Conservation (phyloP, 208 protist species). For the Lotmaria passim region DNA sequence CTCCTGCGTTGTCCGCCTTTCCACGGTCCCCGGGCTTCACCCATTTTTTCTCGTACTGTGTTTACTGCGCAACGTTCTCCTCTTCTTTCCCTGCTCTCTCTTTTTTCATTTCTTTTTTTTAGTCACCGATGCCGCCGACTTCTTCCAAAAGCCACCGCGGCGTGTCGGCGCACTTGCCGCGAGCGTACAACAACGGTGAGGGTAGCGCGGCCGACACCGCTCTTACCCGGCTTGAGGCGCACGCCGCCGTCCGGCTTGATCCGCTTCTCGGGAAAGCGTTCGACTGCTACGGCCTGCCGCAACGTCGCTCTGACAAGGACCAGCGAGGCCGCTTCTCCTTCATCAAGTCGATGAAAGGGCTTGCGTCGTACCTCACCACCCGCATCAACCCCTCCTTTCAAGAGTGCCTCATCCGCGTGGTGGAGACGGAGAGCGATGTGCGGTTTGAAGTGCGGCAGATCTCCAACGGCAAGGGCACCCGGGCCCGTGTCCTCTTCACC, state of each 20-base stretch:
- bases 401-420: conserved; percentile 49
- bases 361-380: conserved; percentile 49
- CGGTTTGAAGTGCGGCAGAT: conserved; percentile 44
- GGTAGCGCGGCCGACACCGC: neutral
- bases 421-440: conserved; percentile 40
- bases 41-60: too few species aligned
- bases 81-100: neutral
- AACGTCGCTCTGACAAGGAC: conserved; percentile 5
- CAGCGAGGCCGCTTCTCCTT: conserved; percentile 23
- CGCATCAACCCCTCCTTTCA: conserved; percentile 51
- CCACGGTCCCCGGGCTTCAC: too few species aligned
- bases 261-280: conserved; percentile 34
- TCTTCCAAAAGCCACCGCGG: conserved; percentile 17
- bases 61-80: neutral
- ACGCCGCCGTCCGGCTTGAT: conserved; percentile 51
- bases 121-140: conserved; percentile 6
- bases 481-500: conserved; percentile 22
- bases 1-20: too few species aligned
- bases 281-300: conserved; percentile 47
- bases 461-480: conserved; percentile 2
- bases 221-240: conserved; percentile 33
- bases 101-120: neutral
- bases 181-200: neutral
- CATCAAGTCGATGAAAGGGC: conserved; percentile 32
- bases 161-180: neutral